Evolutionary conservation across 1,284 basidiomycete genomes (phyloP).

Genomic region (Coniophora puteana): DNA sequence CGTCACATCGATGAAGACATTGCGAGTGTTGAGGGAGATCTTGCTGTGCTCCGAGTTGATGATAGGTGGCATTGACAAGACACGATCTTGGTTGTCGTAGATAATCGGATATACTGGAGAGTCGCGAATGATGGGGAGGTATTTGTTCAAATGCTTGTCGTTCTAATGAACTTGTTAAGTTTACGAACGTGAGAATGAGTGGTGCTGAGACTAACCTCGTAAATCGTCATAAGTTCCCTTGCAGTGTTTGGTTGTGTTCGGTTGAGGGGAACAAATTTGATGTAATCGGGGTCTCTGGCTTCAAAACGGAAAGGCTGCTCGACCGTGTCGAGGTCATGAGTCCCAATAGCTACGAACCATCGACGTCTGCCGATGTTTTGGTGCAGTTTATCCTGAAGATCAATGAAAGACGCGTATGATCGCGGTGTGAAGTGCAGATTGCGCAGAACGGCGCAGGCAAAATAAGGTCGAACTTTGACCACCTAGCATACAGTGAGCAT

Average conservation of each 20-base stretch:
- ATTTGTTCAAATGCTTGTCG: constrained; percentile 89
- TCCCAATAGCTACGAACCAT: constrained; percentile 94
- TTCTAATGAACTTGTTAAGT: constrained; percentile 42
- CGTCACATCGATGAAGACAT: constrained; percentile 96
- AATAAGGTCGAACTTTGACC: constrained; percentile 87
- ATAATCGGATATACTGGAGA: constrained; percentile 98
- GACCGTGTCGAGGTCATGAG: constrained; percentile 94
- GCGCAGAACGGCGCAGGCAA: constrained; percentile 89
- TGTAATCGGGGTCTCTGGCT: constrained; percentile 83
- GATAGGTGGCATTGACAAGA: constrained; percentile 97
- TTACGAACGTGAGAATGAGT: not conserved
- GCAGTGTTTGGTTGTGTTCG: constrained; percentile 63
- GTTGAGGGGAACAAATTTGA: constrained; percentile 77
- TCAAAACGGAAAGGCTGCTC: constrained; percentile 89
- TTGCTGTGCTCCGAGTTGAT: constrained; percentile 98
- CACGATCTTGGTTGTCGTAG: constrained; percentile 84
- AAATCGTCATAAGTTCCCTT: constrained; percentile 79
- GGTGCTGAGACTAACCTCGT: constrained; percentile 60
- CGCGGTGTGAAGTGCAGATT: constrained; percentile 86
- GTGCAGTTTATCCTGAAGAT: constrained; percentile 97
- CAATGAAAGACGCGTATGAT: constrained; percentile 97
- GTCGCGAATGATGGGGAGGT: constrained; percentile 91
- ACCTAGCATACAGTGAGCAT: too few species aligned
- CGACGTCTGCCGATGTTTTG: constrained; percentile 92
- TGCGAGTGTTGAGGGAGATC: constrained; percentile 91